Evolutionary conservation across 495 filamentous ascomycete genomes (phyloP).

Genomic region (Hypoxylon lienhwacheense): DNA sequence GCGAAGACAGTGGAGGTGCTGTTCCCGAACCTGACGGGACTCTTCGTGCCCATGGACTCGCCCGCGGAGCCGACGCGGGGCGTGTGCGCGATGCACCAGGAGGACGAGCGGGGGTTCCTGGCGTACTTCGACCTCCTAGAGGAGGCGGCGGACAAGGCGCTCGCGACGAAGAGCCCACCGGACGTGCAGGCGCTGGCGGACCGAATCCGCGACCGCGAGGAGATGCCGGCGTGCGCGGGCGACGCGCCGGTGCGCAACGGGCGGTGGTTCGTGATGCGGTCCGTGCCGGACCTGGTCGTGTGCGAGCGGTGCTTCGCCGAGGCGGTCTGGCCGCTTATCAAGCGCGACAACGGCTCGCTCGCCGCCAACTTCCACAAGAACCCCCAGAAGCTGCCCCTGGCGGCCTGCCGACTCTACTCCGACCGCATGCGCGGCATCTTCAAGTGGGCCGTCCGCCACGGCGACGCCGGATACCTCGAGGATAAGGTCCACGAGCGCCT

Average conservation of each 20-base stretch:
- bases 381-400: slow-evolving; percentile 51
- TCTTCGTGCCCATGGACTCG: slow-evolving; percentile 43
- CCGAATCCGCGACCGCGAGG: slow-evolving; percentile 39
- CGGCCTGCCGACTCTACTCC: slow-evolving; percentile 74
- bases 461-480: slow-evolving; percentile 60
- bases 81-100: slow-evolving; percentile 48
- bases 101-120: slow-evolving; percentile 41
- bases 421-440: slow-evolving; percentile 71
- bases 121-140: slow-evolving; percentile 49
- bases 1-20: slow-evolving; percentile 46
- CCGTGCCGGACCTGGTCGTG: slow-evolving; percentile 45
- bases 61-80: slow-evolving; percentile 40
- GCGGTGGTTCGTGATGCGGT: slow-evolving; percentile 47
- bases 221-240: slow-evolving; percentile 43
- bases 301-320: slow-evolving; percentile 64
- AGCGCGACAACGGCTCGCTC: slow-evolving; percentile 50
- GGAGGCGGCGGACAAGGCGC: slow-evolving; percentile 43
- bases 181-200: slow-evolving; percentile 44
- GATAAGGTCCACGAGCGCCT: slow-evolving; percentile 51
- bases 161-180: slow-evolving; percentile 35
- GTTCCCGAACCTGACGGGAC: slow-evolving; percentile 46
- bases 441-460: slow-evolving; percentile 56
- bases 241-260: slow-evolving; percentile 32
- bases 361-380: slow-evolving; percentile 60
- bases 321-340: slow-evolving; percentile 65